Evolutionary conservation across 768 basidiomycete genomes (phyloP).

Genomic region (Tulasnella sp.): DNA sequence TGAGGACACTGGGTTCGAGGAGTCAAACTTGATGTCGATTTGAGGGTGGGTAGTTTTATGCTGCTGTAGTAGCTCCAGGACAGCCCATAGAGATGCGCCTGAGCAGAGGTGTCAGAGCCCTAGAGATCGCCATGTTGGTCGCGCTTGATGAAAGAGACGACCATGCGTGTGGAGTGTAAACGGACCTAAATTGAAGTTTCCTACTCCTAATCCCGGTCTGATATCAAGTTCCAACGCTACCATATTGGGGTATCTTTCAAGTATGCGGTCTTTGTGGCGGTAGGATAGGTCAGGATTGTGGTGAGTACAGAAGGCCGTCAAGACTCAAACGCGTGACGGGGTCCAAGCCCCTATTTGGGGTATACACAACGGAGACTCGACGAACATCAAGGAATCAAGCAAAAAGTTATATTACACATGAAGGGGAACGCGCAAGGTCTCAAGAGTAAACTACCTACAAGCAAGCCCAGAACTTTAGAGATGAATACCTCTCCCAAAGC

Average conservation of each 20-base stretch:
- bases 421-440: not conserved
- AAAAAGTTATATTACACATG: not conserved
- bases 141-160: not conserved
- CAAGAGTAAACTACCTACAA: not conserved
- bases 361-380: not conserved
- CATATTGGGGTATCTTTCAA: conserved; percentile 6
- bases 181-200: conserved; percentile 70
- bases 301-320: not conserved
- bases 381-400: not conserved
- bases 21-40: conserved; percentile 79
- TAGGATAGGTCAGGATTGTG: not conserved
- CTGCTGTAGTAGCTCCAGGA: conserved; percentile 62
- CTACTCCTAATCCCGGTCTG: conserved; percentile 68
- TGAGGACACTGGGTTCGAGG: conserved; percentile 61
- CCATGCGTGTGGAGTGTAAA: not conserved
- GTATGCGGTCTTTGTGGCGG: not conserved
- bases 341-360: not conserved
- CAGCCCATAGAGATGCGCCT: conserved; percentile 73
- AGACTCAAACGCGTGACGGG: not conserved
- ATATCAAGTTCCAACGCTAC: conserved; percentile 62
- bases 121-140: not conserved
- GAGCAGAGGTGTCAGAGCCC: conserved; percentile 34
- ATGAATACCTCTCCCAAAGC: not conserved
- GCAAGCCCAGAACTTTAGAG: not conserved
- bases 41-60: conserved; percentile 65